Conservation (phyloP, 495 filamentous ascomycete genomes). For the Penicillium robsamsonii region DNA sequence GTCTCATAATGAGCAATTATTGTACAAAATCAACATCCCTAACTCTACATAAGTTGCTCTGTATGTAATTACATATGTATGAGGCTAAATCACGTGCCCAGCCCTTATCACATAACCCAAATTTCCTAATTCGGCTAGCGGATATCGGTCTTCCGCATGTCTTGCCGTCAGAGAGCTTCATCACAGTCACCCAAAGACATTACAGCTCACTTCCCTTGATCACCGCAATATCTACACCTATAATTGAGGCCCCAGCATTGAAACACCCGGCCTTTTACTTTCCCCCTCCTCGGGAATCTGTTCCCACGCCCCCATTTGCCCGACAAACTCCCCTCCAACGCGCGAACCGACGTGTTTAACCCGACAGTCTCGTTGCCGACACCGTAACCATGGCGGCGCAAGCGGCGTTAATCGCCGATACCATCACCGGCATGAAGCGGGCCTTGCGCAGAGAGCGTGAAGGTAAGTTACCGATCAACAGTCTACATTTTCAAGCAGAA, state of each 20-base stretch:
- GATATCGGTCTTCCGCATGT: constrained; percentile 37
- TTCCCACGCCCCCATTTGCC: neutral
- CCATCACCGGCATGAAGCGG: constrained; percentile 73
- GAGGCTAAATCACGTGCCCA: constrained; percentile 29
- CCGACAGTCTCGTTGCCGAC: constrained; percentile 20
- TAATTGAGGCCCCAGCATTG: neutral
- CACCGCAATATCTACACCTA: neutral
- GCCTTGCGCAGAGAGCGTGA: constrained; percentile 62
- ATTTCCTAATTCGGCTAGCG: constrained; percentile 35
- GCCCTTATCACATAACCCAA: constrained; percentile 31
- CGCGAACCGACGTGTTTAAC: constrained; percentile 21
- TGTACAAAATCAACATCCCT: neutral
- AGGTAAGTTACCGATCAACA: constrained; percentile 38
- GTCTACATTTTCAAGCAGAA: neutral
- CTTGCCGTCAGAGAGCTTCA: constrained; percentile 29
- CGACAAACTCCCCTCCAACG: constrained; percentile 14
- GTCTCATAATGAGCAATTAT: neutral
- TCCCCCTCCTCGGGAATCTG: neutral
- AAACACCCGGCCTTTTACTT: neutral
- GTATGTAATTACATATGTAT: neutral
- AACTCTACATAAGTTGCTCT: neutral
- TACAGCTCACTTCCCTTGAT: neutral
- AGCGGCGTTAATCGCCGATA: constrained; percentile 66
- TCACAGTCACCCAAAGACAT: constrained; percentile 16
- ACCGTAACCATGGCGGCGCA: constrained; percentile 64